Percentiles rank a stretch among this genome's conserved stretches.
These are phyloP conservation scores for Salvia hispanica DNA, from an alignment of 257 asterid species.

Conservation along the genomic window DNA sequence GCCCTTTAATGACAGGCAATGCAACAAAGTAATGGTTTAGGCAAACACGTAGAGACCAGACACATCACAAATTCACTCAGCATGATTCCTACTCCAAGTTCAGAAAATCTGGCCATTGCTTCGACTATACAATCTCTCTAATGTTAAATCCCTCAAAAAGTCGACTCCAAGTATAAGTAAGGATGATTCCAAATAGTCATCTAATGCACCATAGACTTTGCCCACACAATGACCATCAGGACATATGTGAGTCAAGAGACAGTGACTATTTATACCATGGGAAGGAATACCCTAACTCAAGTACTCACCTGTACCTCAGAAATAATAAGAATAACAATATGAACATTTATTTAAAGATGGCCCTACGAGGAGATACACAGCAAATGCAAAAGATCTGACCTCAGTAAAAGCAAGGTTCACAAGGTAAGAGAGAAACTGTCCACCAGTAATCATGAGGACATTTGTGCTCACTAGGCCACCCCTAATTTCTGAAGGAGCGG, in stretches of 20 bases:
- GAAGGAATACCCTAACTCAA: slow-evolving; percentile 6
- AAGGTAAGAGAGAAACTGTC: slow-evolving; percentile 93
- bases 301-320: slow-evolving; percentile 5
- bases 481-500: slow-evolving; percentile 87
- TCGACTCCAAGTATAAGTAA: background rate
- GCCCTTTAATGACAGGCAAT: slow-evolving; percentile 13
- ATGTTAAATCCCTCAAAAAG: background rate
- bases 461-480: slow-evolving; percentile 97
- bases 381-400: slow-evolving; percentile 50
- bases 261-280: slow-evolving; percentile 1
- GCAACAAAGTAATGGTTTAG: slow-evolving; percentile 7
- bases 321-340: slow-evolving; percentile 4
- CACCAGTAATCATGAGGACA: slow-evolving; percentile 97
- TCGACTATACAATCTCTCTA: slow-evolving; percentile 6
- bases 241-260: background rate
- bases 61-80: slow-evolving; percentile 4
- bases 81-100: background rate
- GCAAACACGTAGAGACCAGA: background rate
- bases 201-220: slow-evolving; percentile 4
- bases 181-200: background rate
- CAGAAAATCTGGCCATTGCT: slow-evolving; percentile 3
- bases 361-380: slow-evolving; percentile 17
- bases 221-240: slow-evolving; percentile 10
- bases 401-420: slow-evolving; percentile 94
- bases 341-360: slow-evolving; percentile 3